phyloP scores from a whole-genome alignment of 768 basidiomycete species.

The Calocera viscosa region DNA sequence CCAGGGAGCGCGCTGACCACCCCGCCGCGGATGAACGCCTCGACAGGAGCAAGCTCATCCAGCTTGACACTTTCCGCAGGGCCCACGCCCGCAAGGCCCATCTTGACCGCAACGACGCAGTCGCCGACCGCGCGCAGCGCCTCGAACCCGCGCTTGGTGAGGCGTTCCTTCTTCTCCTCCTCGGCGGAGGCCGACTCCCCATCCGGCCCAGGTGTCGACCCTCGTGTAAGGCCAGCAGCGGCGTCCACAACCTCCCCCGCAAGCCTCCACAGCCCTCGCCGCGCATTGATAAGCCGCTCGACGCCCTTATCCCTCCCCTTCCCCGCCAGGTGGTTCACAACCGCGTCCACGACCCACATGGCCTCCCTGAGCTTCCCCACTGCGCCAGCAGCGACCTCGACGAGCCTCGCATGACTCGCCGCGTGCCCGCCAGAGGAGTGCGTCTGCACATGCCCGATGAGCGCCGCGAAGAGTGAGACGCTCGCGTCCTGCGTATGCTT shows the following conservation, averaged over 20 bases:
- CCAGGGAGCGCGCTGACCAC: slow-evolving; percentile 31
- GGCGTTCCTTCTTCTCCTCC: slow-evolving; percentile 65
- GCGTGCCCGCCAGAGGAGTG: slow-evolving; percentile 84
- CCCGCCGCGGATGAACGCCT: slow-evolving; percentile 52
- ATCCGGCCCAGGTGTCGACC: slow-evolving; percentile 29
- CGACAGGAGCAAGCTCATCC: slow-evolving; percentile 27
- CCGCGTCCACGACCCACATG: slow-evolving; percentile 80
- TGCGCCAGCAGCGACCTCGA: slow-evolving; percentile 88
- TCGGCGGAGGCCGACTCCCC: slow-evolving; percentile 39
- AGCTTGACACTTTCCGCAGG: slow-evolving; percentile 25
- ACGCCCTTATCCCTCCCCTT: slow-evolving; percentile 34
- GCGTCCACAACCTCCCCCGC: slow-evolving; percentile 80
- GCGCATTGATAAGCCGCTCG: slow-evolving; percentile 52
- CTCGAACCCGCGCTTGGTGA: slow-evolving; percentile 76
- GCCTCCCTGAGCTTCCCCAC: slow-evolving; percentile 88
- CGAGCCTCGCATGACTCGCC: slow-evolving; percentile 82
- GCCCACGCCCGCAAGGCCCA: slow-evolving; percentile 54
- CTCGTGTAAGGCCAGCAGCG: slow-evolving; percentile 56
- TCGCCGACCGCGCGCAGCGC: slow-evolving; percentile 81
- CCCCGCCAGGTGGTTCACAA: slow-evolving; percentile 63
- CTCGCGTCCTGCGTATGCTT: slow-evolving; percentile 80
- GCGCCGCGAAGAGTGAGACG: slow-evolving; percentile 87
- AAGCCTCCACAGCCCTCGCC: slow-evolving; percentile 71
- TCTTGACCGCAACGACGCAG: slow-evolving; percentile 74
- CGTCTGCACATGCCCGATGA: slow-evolving; percentile 93